phyloP scores from a whole-genome alignment of 202 grass and related monocot genomes.

The Musa balbisiana region DNA sequence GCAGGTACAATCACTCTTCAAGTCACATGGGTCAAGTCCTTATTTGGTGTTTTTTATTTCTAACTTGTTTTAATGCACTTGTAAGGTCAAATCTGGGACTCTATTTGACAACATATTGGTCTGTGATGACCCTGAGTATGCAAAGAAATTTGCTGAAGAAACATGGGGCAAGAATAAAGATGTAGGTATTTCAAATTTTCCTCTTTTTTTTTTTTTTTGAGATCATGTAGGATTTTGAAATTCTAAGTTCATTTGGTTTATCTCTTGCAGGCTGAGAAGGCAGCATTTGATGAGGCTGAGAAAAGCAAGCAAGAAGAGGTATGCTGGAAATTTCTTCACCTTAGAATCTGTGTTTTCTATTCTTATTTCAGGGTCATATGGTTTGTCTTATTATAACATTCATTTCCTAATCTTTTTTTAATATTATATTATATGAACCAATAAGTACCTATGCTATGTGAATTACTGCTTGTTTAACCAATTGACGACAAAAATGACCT shows the following conservation, averaged over 20 bases:
- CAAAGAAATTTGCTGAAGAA: slow-evolving; percentile 58
- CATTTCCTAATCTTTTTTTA: too few relatives aligned
- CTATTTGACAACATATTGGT: slow-evolving; percentile 78
- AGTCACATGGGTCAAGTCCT: not conserved
- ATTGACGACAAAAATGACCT: too few relatives aligned
- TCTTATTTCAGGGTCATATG: too few relatives aligned
- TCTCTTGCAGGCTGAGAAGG: slow-evolving; percentile 53
- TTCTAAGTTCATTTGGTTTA: slow-evolving; percentile 3
- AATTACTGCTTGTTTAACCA: too few relatives aligned
- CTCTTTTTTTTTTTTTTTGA: not conserved
- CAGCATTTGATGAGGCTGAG: slow-evolving; percentile 64
- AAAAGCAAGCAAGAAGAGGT: slow-evolving; percentile 68
- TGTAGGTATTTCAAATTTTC: slow-evolving; percentile 23
- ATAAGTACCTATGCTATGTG: too few relatives aligned
- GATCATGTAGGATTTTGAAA: slow-evolving; percentile 1
- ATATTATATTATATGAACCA: too few relatives aligned
- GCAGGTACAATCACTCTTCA: slow-evolving; percentile 34
- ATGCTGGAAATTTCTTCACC: not conserved
- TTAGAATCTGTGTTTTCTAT: not conserved
- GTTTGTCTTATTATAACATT: too few relatives aligned
- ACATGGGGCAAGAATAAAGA: slow-evolving; percentile 74
- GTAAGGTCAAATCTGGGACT: slow-evolving; percentile 70
- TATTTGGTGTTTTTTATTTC: not conserved
- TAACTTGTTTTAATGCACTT: not conserved
- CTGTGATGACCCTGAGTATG: slow-evolving; percentile 60